Evolutionary conservation across 2,329 filamentous ascomycete genomes (phyloP), one percentile per base, ranked within the genome.

Genomic region (Trichoderma sp.): DNA sequence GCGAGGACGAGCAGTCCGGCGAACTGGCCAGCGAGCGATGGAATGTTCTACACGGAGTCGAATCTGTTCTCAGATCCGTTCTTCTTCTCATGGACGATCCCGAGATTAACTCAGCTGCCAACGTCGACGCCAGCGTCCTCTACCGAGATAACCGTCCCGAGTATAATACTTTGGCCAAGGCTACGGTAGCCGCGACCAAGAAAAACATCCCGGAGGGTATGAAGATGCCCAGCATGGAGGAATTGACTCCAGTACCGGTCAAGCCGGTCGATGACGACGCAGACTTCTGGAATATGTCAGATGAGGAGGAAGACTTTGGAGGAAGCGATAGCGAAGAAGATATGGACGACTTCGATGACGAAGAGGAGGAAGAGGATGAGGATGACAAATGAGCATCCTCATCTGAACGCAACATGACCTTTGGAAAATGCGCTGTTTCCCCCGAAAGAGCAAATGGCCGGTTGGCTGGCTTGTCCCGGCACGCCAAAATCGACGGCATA

Each of bases 1-100:
- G 96, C 75, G 94, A 98, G 73, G 95, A 98, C 79, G 89, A 92
- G 76, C 95, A 95, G 86, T 97, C 95, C 0, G 96, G 96, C 73
- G 95, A 98, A 82, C 83, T 88, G 51, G 95, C 96, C 7, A 92
- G 91, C 72, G 96, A 98, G 83, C 92, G 95, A 72, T 99, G 95
- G 95, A 94, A 93, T 6, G 95, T 96, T 1, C 90, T 96, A 4
- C 95, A 98, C 81, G 93, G 95, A 24, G 95, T 97, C 62, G 96
- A 98, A 83, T 97, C 94, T 3, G 95, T 99, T 43, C 88, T 99
- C 21, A 94, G 97, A 74, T 97, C 94, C 9, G 93, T 98, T 21
- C 88, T 98, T 8, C 92, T 96, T 6, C 89, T 99, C 3, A 90
- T 99, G 70, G 96, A 98, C 80, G 94, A 97, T 77, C 94, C 95